Conservation (phyloP, 164 flowering plant genomes). For the Protea cynaroides region DNA sequence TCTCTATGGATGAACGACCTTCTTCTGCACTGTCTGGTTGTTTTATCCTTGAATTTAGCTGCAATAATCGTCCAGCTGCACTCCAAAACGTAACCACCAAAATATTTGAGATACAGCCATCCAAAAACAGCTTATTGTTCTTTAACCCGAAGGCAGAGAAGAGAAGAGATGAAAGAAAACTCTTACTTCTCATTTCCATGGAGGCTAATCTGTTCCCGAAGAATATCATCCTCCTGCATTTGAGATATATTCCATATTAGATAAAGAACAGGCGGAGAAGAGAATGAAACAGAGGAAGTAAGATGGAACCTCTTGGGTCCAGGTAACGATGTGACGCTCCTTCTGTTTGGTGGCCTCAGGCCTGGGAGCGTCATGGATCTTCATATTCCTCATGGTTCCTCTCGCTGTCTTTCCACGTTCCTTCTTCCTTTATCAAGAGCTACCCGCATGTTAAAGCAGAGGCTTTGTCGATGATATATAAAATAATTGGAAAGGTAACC, state of each 20-base stretch:
- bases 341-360: constrained; percentile 44
- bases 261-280: constrained; percentile 1
- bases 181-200: constrained; percentile 84
- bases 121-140: neutral
- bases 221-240: constrained; percentile 85
- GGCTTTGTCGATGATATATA: constrained; percentile 11
- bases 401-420: constrained; percentile 19
- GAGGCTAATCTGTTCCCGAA: constrained; percentile 62
- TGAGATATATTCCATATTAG: constrained; percentile 14
- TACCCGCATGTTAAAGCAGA: constrained; percentile 45
- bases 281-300: no score
- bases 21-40: constrained; percentile 89
- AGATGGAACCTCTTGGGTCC: constrained; percentile 72
- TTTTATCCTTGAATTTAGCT: constrained; percentile 83
- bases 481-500: constrained; percentile 14
- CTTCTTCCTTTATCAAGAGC: constrained; percentile 24
- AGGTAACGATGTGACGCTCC: constrained; percentile 81
- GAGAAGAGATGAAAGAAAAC: neutral
- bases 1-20: constrained; percentile 34
- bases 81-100: constrained; percentile 3
- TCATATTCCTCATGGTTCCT: constrained; percentile 25
- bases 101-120: constrained; percentile 4
- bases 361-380: constrained; percentile 20
- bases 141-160: neutral
- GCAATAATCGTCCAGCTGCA: constrained; percentile 91